phyloP scores from a whole-genome alignment of 805 yeast genomes.

The Isabelozyma heimii region DNA sequence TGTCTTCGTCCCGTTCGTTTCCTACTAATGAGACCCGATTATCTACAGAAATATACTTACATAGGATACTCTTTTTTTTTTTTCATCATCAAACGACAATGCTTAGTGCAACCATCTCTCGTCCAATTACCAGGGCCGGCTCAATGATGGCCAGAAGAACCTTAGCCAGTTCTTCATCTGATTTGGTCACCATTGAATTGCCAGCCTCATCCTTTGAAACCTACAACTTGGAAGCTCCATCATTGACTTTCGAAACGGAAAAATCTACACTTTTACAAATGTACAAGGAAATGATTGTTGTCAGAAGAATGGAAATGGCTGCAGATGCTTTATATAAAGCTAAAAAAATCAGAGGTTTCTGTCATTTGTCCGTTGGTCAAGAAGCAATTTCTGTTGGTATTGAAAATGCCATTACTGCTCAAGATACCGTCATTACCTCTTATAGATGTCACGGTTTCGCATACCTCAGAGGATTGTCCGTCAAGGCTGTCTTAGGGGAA shows the following conservation, averaged over 20 bases:
- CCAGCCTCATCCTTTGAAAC: slow-evolving; percentile 85
- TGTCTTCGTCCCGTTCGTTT: slow-evolving; percentile 15
- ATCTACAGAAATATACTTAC: not conserved
- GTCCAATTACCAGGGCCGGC: slow-evolving; percentile 12
- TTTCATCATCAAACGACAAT: slow-evolving; percentile 5
- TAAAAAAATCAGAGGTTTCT: slow-evolving; percentile 97
- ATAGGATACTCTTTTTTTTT: not conserved
- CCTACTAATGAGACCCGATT: not conserved
- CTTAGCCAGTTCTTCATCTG: slow-evolving; percentile 33
- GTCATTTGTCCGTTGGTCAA: slow-evolving; percentile 97
- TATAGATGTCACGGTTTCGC: slow-evolving; percentile 99
- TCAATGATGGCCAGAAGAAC: slow-evolving; percentile 23
- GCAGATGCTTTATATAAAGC: slow-evolving; percentile 98
- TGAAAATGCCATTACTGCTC: slow-evolving; percentile 83
- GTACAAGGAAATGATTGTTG: slow-evolving; percentile 93
- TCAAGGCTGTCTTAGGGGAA: slow-evolving; percentile 88
- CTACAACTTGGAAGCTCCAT: slow-evolving; percentile 72
- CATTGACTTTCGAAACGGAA: slow-evolving; percentile 70
- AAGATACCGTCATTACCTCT: slow-evolving; percentile 91
- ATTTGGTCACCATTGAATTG: slow-evolving; percentile 52
- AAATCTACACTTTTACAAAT: slow-evolving; percentile 79
- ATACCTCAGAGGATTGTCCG: slow-evolving; percentile 92
- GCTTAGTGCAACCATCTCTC: slow-evolving; percentile 13
- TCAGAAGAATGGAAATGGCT: slow-evolving; percentile 98
- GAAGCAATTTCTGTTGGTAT: slow-evolving; percentile 99